A percentile compares a stretch with the other conserved stretches of the same genome.
These are phyloP conservation scores for Xylaria sp. DNA, from an alignment of 2,329 filamentous ascomycete species.

Conservation along the genomic window DNA sequence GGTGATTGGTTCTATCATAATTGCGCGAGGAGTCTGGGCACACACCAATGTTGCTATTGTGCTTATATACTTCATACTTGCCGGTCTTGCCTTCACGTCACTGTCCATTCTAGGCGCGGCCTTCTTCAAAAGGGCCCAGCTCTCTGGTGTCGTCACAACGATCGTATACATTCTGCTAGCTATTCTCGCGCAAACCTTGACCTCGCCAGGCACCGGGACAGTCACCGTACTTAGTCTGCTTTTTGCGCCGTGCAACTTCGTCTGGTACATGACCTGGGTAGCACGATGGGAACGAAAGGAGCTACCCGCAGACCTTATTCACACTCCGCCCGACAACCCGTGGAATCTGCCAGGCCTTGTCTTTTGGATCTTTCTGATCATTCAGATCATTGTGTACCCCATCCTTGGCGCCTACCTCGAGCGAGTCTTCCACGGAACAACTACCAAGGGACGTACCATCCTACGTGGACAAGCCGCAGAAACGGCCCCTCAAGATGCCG, in stretches of 20 bases:
- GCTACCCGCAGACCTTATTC: conserved; percentile 67
- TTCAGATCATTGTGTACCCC: conserved; percentile 83
- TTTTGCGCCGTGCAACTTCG: conserved; percentile 89
- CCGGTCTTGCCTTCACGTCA: conserved; percentile 80
- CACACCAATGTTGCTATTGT: conserved; percentile 72
- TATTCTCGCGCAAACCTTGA: conserved; percentile 81
- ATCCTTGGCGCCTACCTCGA: conserved; percentile 80
- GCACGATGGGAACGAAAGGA: conserved; percentile 78
- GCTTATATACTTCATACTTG: conserved; percentile 77
- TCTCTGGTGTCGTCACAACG: conserved; percentile 83
- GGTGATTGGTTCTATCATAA: conserved; percentile 77
- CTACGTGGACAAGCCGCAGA: conserved; percentile 49
- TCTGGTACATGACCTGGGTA: conserved; percentile 80
- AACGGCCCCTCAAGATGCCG: conserved; percentile 60
- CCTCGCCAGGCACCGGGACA: conserved; percentile 67
- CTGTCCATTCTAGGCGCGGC: conserved; percentile 83
- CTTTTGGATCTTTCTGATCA: conserved; percentile 78
- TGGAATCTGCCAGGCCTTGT: conserved; percentile 78
- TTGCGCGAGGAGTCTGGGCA: conserved; percentile 71
- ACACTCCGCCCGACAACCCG: conserved; percentile 70
- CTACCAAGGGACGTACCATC: conserved; percentile 68
- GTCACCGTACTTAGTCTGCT: conserved; percentile 78
- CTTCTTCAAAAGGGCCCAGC: conserved; percentile 87
- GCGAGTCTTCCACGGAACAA: conserved; percentile 77
- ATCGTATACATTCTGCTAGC: conserved; percentile 79